Percentiles rank a stretch among this genome's conserved stretches.
These are phyloP conservation scores for Candida coleopterorum DNA, from an alignment of 805 yeast genomes.

Conservation along the genomic window DNA sequence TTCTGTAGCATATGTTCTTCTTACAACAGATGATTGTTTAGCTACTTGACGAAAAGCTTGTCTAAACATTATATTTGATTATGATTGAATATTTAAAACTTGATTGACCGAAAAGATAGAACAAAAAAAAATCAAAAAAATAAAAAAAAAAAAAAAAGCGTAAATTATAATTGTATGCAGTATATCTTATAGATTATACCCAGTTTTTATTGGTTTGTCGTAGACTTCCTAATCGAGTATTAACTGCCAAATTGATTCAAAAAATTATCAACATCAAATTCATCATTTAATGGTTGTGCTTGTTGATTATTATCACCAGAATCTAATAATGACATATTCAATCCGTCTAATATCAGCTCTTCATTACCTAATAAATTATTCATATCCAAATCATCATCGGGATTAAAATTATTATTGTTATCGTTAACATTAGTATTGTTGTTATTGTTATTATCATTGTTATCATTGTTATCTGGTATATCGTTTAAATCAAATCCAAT, in stretches of 20 bases:
- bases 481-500: constrained; percentile 14
- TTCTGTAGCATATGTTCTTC: constrained; percentile 90
- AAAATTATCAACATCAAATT: constrained; percentile 42
- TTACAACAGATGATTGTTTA: constrained; percentile 55
- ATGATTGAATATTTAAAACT: constrained; percentile 1
- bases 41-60: constrained; percentile 58
- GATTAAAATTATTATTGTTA: constrained; percentile 1
- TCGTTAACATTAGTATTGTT: constrained; percentile 1
- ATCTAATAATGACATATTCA: constrained; percentile 37
- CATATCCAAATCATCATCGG: constrained; percentile 15
- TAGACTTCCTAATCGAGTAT: constrained; percentile 27
- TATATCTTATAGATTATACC: not conserved
- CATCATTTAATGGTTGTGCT: constrained; percentile 24
- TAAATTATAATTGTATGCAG: not conserved
- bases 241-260: constrained; percentile 35
- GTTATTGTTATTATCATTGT: constrained; percentile 3
- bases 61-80: constrained; percentile 48
- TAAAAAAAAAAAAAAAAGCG: too few relatives aligned
- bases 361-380: constrained; percentile 35
- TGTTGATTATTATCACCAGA: constrained; percentile 17
- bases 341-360: constrained; percentile 38
- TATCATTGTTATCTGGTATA: constrained; percentile 2
- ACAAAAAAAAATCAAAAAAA: too few relatives aligned
- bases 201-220: constrained; percentile 4
- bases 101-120: constrained; percentile 7